Base-by-base conservation (phyloP, 805 yeast species). In the Starmerella kuoi region DNA sequence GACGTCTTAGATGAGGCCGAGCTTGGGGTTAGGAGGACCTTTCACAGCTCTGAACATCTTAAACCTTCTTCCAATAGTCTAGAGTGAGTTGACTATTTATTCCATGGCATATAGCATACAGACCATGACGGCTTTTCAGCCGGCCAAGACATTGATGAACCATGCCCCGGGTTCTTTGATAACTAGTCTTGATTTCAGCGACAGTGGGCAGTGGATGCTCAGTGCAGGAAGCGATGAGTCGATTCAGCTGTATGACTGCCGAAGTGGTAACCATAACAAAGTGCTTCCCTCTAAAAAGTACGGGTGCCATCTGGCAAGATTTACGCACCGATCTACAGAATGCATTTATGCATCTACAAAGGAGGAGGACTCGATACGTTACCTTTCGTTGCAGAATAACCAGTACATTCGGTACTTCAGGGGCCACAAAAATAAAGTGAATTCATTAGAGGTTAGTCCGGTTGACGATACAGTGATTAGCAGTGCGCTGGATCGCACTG, bases 231-330 rank as follows among this genome's bases (percentile, higher is more conserved):
- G 77, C 5, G 93, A 83, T 61, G 88, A 84, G 56, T 68, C 81
- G 21, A 76, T 91, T 53, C 93, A 85, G 54, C 63, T 91, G 17
- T 88, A 85, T 59, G 94, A 88, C 61, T 65, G 71, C n/a, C 69
- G 70, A 46, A 44, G 58, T 2, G 96, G 95, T 5, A 67, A 55
- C n/a, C 61, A 57, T 43, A 48, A 45, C 34, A 81, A 78, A 52
- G 74, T 85, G 3, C 70, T 83, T 7, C 78, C 74, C 45, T 78
- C 91, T 23, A 87, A 86, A 62, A 91, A 91, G 57, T 91, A 91
- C 54, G 98, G 98, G 1, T 82, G 86, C 44, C 86, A 84, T 55
- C 62, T 83, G 30, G 95, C 95, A 2, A 68, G 76, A 35, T 91
- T 91, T 59, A 77, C 95, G 1, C 93, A 80, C 55, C 69, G 72